A percentile compares a stretch with the other conserved stretches of the same genome.
Conservation (phyloP, 768 basidiomycete species). For the Naematelia encephala region DNA sequence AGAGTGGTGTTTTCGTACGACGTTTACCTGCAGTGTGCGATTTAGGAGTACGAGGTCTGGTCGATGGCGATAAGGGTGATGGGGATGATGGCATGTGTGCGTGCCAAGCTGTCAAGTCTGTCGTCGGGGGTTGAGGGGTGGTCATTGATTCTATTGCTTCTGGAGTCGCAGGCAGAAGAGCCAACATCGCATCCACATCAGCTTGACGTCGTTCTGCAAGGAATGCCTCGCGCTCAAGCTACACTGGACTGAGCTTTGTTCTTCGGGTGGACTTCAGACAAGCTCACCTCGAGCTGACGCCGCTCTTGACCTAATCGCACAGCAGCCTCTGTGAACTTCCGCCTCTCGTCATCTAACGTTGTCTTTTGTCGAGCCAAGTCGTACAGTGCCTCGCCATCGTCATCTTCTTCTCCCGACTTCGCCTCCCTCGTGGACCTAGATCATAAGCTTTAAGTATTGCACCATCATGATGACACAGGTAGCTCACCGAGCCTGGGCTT, state of each 20-base stretch:
- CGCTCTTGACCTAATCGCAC: constrained; percentile 32
- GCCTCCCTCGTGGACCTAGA: not conserved
- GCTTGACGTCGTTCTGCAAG: constrained; percentile 33
- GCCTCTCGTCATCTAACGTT: constrained; percentile 21
- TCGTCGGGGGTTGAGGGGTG: not conserved
- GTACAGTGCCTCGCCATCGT: constrained; percentile 10
- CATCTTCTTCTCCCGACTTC: constrained; percentile 6
- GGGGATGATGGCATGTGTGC: constrained; percentile 30
- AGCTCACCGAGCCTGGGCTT: constrained; percentile 14
- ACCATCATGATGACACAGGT: not conserved
- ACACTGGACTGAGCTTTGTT: constrained; percentile 5
- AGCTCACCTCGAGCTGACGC: constrained; percentile 40
- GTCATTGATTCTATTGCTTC: not conserved
- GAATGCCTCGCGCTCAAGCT: constrained; percentile 40
- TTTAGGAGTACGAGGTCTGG: constrained; percentile 23
- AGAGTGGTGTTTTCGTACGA: constrained; percentile 33
- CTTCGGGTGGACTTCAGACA: not conserved
- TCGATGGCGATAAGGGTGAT: constrained; percentile 22
- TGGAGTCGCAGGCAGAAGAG: constrained; percentile 24
- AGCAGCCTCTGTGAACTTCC: constrained; percentile 23
- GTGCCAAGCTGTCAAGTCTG: not conserved
- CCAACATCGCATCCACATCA: constrained; percentile 29
- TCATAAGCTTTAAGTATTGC: constrained; percentile 1
- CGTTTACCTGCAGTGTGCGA: constrained; percentile 13
- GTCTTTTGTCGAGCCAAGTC: constrained; percentile 11